A percentile compares a stretch with the other conserved stretches of the same genome.
Evolutionary conservation across 2,329 filamentous ascomycete species (phyloP).

Genomic region (Zymoseptoria tritici): DNA sequence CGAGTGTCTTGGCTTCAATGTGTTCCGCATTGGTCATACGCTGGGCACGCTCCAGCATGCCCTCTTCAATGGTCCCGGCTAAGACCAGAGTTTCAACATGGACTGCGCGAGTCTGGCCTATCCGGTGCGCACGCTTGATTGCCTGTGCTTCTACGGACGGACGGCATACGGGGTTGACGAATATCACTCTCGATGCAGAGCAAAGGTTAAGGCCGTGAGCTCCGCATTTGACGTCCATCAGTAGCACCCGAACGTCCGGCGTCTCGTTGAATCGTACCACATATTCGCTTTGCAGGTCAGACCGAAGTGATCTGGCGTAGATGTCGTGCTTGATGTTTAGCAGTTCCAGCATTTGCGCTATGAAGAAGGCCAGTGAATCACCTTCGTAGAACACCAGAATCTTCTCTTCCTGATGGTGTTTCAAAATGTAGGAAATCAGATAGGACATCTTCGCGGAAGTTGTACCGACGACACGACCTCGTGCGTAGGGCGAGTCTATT

Average conservation of each 20-base stretch:
- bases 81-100: slow-evolving; percentile 81
- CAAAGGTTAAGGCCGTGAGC: slow-evolving; percentile 82
- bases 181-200: slow-evolving; percentile 77
- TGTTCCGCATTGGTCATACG: slow-evolving; percentile 63
- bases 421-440: slow-evolving; percentile 63
- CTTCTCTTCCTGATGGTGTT: slow-evolving; percentile 66
- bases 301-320: slow-evolving; percentile 57
- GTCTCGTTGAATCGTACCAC: slow-evolving; percentile 70
- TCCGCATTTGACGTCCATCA: slow-evolving; percentile 88
- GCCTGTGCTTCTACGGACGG: slow-evolving; percentile 82
- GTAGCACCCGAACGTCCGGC: slow-evolving; percentile 62
- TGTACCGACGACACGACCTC: slow-evolving; percentile 64
- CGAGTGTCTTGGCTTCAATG: slow-evolving; percentile 47
- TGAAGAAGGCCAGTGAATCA: slow-evolving; percentile 77
- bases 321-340: slow-evolving; percentile 56
- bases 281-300: slow-evolving; percentile 62
- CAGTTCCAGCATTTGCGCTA: slow-evolving; percentile 74
- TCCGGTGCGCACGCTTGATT: slow-evolving; percentile 80
- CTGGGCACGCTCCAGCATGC: slow-evolving; percentile 65
- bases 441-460: slow-evolving; percentile 84
- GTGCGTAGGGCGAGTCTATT: slow-evolving; percentile 47
- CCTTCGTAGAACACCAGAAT: slow-evolving; percentile 90
- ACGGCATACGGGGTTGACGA: slow-evolving; percentile 80
- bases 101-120: slow-evolving; percentile 72
- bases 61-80: slow-evolving; percentile 72